A percentile compares a stretch with the other conserved stretches of the same genome.
Evolutionary conservation across 139 green algal genomes (phyloP).

Genomic region (Chlamydomonas asymmetrica): DNA sequence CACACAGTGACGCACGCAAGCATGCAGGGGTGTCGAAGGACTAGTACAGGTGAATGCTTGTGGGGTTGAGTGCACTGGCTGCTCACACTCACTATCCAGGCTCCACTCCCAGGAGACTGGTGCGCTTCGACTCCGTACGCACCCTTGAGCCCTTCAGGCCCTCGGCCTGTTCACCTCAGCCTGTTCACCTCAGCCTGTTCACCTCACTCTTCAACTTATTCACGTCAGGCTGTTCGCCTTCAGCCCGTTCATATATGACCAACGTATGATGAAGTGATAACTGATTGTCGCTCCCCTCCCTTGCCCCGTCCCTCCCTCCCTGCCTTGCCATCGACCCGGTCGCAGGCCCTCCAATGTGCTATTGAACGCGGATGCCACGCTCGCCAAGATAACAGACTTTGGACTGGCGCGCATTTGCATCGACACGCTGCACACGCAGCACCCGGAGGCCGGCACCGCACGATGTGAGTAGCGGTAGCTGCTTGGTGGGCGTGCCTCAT

Average conservation of each 20-base stretch:
- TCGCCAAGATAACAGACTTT: slow-evolving; percentile 25
- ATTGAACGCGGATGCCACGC: not conserved
- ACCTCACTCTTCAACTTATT: not conserved
- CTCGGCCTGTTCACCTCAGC: no score
- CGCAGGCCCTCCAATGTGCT: not conserved
- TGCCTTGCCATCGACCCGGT: not conserved
- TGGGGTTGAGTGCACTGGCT: not conserved
- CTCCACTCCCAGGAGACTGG: not conserved
- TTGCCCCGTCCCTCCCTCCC: not conserved
- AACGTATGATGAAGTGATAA: slow-evolving; percentile 9
- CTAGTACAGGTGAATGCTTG: not conserved
- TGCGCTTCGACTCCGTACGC: no score
- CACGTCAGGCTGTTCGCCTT: not conserved
- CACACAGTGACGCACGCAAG: not conserved
- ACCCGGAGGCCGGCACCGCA: no score
- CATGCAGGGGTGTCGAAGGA: no score
- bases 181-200: no score
- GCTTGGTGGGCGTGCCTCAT: no score
- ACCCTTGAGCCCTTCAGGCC: no score
- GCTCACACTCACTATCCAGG: not conserved
- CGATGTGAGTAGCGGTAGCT: no score
- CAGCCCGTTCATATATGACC: not conserved
- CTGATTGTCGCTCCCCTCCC: not conserved
- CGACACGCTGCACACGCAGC: no score
- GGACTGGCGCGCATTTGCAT: slow-evolving; percentile 11